A percentile compares a stretch with the other conserved stretches of the same genome.
Evolutionary conservation across 495 filamentous ascomycete genomes (phyloP).

Genomic region (Penicillium antarcticum): DNA sequence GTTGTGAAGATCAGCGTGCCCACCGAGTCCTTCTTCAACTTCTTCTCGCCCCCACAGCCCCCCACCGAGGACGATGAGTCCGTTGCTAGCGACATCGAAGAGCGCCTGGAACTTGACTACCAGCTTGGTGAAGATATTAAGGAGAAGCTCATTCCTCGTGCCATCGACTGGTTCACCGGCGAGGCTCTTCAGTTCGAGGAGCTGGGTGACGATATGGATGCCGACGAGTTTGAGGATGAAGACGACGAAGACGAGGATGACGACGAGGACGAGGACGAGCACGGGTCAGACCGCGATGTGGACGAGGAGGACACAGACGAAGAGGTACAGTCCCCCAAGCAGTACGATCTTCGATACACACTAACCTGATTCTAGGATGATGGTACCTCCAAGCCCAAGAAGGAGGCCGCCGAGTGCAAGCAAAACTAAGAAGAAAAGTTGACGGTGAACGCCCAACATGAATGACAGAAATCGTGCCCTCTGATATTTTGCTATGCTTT

Average conservation of each 20-base stretch:
- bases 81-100: slow-evolving; percentile 85
- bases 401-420: slow-evolving; percentile 99
- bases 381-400: slow-evolving; percentile 93
- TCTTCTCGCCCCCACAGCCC: slow-evolving; percentile 93
- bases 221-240: slow-evolving; percentile 80
- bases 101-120: slow-evolving; percentile 97
- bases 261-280: slow-evolving; percentile 78
- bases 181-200: slow-evolving; percentile 98
- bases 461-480: slow-evolving; percentile 20
- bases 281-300: slow-evolving; percentile 41
- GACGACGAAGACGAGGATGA: slow-evolving; percentile 95
- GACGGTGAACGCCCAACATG: slow-evolving; percentile 15
- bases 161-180: slow-evolving; percentile 99
- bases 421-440: slow-evolving; percentile 67
- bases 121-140: slow-evolving; percentile 99
- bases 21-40: slow-evolving; percentile 99
- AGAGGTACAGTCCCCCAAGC: slow-evolving; percentile 61
- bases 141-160: slow-evolving; percentile 98
- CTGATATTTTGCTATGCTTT: slow-evolving; percentile 33
- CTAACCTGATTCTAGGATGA: slow-evolving; percentile 66
- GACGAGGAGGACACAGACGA: slow-evolving; percentile 80
- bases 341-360: neutral
- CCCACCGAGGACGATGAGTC: slow-evolving; percentile 75
- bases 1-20: slow-evolving; percentile 98
- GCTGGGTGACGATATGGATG: slow-evolving; percentile 80